Evolutionary conservation across 2,329 filamentous ascomycete species (phyloP), one percentile per base, ranked within the genome.

Genomic region (Dryadomyces quercus-mongolicae): DNA sequence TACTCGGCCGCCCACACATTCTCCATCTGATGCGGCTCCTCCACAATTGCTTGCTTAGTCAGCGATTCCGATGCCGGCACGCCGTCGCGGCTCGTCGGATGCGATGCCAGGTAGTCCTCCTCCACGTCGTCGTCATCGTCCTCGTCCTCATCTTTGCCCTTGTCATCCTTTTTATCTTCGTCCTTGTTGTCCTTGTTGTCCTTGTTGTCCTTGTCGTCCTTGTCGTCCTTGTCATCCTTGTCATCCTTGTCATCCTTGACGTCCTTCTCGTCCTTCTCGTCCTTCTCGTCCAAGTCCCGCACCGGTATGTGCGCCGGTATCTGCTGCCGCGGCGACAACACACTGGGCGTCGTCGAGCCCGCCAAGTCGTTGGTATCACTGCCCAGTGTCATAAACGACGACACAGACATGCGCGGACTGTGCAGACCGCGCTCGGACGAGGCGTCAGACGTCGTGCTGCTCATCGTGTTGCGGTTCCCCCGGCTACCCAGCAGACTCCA

Each of bases 381-480:
- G 25, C 20, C 25, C 36, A 52, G 53, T 9, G 57, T 58, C 53
- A 56, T 54, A n/a, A 54, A 50, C 20, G 58, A 59, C 46, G 60
- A 59, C 16, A 59, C 31, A 5, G 58, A 60, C 54, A 58, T 57
- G 51, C 57, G 59, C 51, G 51, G 53, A 12, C 53, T 57, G 31
- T 20, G 31, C 18, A 46, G 15, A 36, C 48, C 55, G 12, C 48
- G 45, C 20, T 58, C 55, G 38, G 54, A 59, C n/a, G 58, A 59
- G 2, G 44, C 42, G n/a, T 59, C 55, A 15, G 58, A 60, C 8
- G 54, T 58, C 7, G 54, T 61, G 56, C 60, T 62, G 56, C 58
- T 61, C 57, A 57, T 57, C 10, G 59, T 61, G 55, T 60, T 60
- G 53, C 60, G 59, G 56, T 60, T 57, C n/a, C 48, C 54, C 5